Evolutionary conservation across 441 rosid species (phyloP), one percentile per base, ranked within the genome.

Genomic region (Populus tomentosa): DNA sequence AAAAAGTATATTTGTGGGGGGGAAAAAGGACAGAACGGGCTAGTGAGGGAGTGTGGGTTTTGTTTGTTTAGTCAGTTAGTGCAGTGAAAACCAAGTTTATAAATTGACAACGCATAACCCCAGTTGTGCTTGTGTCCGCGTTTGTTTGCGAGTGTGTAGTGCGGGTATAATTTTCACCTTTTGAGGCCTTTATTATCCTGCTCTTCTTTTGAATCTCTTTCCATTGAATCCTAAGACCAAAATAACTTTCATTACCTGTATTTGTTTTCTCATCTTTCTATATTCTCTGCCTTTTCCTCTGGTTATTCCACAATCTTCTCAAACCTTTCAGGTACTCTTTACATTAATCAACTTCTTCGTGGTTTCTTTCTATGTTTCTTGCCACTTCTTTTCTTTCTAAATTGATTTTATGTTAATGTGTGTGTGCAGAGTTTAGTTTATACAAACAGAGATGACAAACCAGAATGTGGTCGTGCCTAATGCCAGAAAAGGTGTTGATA

Each of bases 401-500:
- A 50, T 50, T 50, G 59, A 50, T 50, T 65, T 26, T 50, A 50
- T 16, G n/a, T 16, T 50, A 50, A 50, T 50, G 53, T 13, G 18
- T 42, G 59, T 33, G 23, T 18, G 36, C 56, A 36, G 70, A 24
- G 40, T 28, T 16, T 6, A 7, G 0, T 4, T 20, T 1, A 16
- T 6, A 59, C 70, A 38, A 38, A 50, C 26, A 64, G 75, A 67
- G 78, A 94, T 87, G 88, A 87, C 87, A 10, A 80, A 87, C 81
- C 88, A 90, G 81, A 94, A 94, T 89, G 92, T 83, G 61, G 85
- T 84, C 46, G 72, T 86, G 30, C 30, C 85, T 23, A 88, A 88
- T 38, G 69, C 82, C 2, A 84, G 78, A 61, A 71, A 87, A 0
- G 82, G 86, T 30, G 46, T 87, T 67, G 79, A 83, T 77, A 61